Base-by-base conservation (phyloP, 768 basidiomycete genomes). In the Rhizopogon roseolus region DNA sequence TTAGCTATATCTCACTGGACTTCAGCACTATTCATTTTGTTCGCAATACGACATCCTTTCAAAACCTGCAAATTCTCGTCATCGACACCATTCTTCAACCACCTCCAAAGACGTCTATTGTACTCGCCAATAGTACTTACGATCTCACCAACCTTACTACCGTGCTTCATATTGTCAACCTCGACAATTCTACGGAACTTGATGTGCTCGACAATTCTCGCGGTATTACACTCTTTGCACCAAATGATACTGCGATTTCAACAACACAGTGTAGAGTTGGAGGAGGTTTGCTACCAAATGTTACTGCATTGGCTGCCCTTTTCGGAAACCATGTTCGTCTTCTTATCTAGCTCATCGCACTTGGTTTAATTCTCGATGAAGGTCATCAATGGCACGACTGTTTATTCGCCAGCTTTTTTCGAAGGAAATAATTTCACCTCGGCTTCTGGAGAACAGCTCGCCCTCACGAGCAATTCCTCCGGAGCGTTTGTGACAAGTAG, bases 171-270 rank as follows among this genome's bases (percentile, higher is more conserved):
- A 5, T 45, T 2, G 5, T 65, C 2, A 53, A 65, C 3, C 19
- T 50, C n/a, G 19, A 63, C 6, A 52, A 61, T 14, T 66, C 75
- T 13, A 41, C 65, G 17, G 2, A 65, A 54, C 56, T 69, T 22
- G 50, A 69, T 51, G 51, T 42, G 65, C 49, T 66, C 81, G 27
- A 62, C 34, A 60, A 66, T 1, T 66, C 76, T 1, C 65, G 57
- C 25, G 89, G 87, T 2, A 73, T 85, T 55, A 90, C 89, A 1
- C 57, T 89, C 39, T 89, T 90, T 62, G 79, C 82, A 4, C 88
- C 89, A 7, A 76, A 69, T 54, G 73, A 85, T 59, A 65, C 66
- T 5, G 86, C 81, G 6, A 52, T 88, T 32, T 62, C 62, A 38
- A 64, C 70, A 0, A 71, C 73, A 0, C 66, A 71, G 29, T 64